phyloP scores from a whole-genome alignment of 148 eudicot species.

The Beta vulgaris region DNA sequence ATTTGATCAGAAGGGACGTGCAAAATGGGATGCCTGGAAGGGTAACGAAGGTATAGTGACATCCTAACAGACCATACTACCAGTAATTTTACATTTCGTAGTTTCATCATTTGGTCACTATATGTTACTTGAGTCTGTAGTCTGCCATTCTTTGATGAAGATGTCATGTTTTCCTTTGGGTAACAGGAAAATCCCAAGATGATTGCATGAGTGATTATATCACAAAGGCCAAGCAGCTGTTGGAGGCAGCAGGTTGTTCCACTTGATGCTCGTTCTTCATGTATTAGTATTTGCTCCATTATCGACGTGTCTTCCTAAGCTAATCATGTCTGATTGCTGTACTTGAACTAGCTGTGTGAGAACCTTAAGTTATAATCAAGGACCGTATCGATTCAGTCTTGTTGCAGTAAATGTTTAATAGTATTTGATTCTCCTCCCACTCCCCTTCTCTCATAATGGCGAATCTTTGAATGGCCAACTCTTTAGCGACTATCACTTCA shows the following conservation, averaged over 20 bases:
- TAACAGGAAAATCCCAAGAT: constrained; percentile 75
- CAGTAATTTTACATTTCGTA: no score
- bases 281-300: constrained; percentile 3
- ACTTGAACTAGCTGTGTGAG: constrained; percentile 12
- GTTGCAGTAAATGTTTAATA: not conserved
- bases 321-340: constrained; percentile 6
- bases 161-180: not conserved
- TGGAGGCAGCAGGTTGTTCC: constrained; percentile 65
- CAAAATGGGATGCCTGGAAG: constrained; percentile 99
- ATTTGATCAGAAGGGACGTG: constrained; percentile 66
- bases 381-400: not conserved
- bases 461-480: not conserved
- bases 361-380: constrained; percentile 4
- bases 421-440: not conserved
- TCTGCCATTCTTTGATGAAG: no score
- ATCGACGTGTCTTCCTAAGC: constrained; percentile 8
- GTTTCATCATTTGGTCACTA: no score
- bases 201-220: constrained; percentile 80
- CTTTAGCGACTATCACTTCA: no score
- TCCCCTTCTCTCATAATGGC: not conserved
- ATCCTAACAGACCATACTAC: not conserved
- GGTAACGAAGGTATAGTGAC: constrained; percentile 62
- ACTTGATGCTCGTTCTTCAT: constrained; percentile 28
- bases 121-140: no score
- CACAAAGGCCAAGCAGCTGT: constrained; percentile 94